Percentiles rank a stretch among this genome's conserved stretches.
Conservation (phyloP, 306 rosid genomes). For the Cicer judaicum region DNA sequence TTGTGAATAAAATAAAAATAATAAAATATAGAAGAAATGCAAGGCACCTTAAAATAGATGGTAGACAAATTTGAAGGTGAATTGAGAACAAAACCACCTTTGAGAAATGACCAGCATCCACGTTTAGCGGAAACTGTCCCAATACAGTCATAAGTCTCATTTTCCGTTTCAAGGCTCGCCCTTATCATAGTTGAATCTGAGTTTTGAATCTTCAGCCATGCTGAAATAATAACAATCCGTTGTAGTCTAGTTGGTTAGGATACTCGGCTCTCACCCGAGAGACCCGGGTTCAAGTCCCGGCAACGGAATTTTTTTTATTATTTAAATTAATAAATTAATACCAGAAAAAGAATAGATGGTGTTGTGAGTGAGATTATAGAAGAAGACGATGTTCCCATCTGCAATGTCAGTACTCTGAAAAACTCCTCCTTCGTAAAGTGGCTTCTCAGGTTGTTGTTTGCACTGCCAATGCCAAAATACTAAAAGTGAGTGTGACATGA, state of each 20-base stretch:
- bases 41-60: conserved; percentile 65
- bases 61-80: conserved; percentile 54
- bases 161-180: conserved; percentile 63
- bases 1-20: neutral
- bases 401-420: conserved; percentile 32
- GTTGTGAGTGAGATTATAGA: conserved; percentile 62
- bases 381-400: conserved; percentile 45
- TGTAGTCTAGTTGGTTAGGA: conserved; percentile 86
- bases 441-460: conserved; percentile 59
- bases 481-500: too few relatives aligned
- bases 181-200: conserved; percentile 59
- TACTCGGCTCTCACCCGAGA: conserved; percentile 85
- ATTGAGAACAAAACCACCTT: conserved; percentile 79
- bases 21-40: too few relatives aligned
- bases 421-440: conserved; percentile 80
- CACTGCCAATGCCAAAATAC: conserved; percentile 55
- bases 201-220: conserved; percentile 70
- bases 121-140: conserved; percentile 75
- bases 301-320: conserved; percentile 55
- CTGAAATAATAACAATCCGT: conserved; percentile 57
- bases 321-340: neutral
- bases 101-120: conserved; percentile 95
- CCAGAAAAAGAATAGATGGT: conserved; percentile 77
- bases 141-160: conserved; percentile 55
- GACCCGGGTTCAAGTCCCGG: conserved; percentile 92